phyloP scores from a whole-genome alignment of 352 stramenopile genomes.

The Pythium folliculosum region DNA sequence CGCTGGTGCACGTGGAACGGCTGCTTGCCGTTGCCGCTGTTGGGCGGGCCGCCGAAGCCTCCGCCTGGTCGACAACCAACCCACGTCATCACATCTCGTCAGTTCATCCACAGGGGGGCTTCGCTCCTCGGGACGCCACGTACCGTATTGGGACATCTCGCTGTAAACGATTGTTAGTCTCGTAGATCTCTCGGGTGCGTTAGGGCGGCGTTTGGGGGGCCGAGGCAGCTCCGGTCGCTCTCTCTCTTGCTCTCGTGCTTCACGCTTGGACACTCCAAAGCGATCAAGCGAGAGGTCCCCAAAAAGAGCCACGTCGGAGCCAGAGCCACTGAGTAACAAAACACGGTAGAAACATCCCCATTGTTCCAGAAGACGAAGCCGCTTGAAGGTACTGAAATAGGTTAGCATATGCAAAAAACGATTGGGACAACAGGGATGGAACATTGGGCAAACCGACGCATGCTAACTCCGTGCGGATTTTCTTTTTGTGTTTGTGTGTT shows the following conservation, averaged over 20 bases:
- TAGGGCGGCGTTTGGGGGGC: neutral
- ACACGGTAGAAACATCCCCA: neutral
- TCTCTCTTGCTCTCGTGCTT: neutral
- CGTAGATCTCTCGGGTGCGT: neutral
- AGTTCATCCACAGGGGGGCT: neutral
- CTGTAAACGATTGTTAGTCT: neutral
- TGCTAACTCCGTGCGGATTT: neutral
- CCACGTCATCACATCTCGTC: neutral
- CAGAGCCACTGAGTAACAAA: constrained; percentile 10
- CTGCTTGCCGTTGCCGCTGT: constrained; percentile 12
- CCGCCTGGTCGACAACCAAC: neutral
- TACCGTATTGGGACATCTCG: constrained; percentile 28
- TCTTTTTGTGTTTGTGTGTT: constrained; percentile 2
- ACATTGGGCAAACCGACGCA: neutral
- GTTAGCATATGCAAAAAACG: neutral
- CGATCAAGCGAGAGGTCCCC: constrained; percentile 15
- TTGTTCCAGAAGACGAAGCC: neutral
- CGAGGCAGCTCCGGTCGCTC: neutral
- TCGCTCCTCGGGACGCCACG: neutral
- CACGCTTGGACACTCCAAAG: too few species aligned
- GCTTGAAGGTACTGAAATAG: neutral
- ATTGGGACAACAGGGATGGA: too few species aligned
- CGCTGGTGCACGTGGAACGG: constrained; percentile 42
- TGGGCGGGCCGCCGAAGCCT: constrained; percentile 11
- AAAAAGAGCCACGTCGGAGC: constrained; percentile 29